A percentile compares a stretch with the other conserved stretches of the same genome.
Evolutionary conservation across 352 stramenopile species (phyloP).

Genomic region (Globisporangium heterothallicum): DNA sequence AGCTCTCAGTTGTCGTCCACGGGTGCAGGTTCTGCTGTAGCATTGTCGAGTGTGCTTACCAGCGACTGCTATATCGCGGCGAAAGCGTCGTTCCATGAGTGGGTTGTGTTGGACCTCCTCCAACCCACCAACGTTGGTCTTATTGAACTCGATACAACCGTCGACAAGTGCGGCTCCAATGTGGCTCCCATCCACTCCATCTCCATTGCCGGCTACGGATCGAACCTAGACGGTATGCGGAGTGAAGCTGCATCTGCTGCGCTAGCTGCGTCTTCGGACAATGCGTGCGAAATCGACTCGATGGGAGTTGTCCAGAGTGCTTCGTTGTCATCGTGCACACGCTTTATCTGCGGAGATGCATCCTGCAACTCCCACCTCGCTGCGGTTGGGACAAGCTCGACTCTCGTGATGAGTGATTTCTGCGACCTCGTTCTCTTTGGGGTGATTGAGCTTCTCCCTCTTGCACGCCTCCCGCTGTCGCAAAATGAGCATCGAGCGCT

Average conservation of each 20-base stretch:
- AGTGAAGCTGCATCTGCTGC: slow-evolving; percentile 12
- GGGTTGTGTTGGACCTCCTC: slow-evolving; percentile 55
- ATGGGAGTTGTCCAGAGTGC: slow-evolving; percentile 3
- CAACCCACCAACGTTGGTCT: slow-evolving; percentile 35
- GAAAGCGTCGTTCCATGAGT: slow-evolving; percentile 47
- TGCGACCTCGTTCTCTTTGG: slow-evolving; percentile 43
- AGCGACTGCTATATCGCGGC: slow-evolving; percentile 41
- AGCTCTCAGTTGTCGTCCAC: slow-evolving; percentile 40
- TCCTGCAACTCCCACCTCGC: slow-evolving; percentile 21
- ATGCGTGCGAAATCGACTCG: slow-evolving; percentile 23
- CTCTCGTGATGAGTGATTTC: slow-evolving; percentile 46
- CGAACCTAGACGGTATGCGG: slow-evolving; percentile 23
- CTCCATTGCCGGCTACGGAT: slow-evolving; percentile 40
- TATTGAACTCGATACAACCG: slow-evolving; percentile 41
- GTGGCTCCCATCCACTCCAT: slow-evolving; percentile 30
- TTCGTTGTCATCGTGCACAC: slow-evolving; percentile 11
- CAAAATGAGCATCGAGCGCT: slow-evolving; percentile 43
- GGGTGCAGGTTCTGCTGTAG: slow-evolving; percentile 32
- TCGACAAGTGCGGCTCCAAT: slow-evolving; percentile 29
- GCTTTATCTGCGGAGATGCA: slow-evolving; percentile 26
- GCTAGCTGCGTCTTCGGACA: slow-evolving; percentile 8
- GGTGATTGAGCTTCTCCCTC: slow-evolving; percentile 30
- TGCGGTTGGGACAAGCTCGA: slow-evolving; percentile 9
- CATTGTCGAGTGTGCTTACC: slow-evolving; percentile 19
- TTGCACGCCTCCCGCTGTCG: slow-evolving; percentile 36